Conservation (phyloP, 768 basidiomycete species). For the Leccinum subtestaceum region DNA sequence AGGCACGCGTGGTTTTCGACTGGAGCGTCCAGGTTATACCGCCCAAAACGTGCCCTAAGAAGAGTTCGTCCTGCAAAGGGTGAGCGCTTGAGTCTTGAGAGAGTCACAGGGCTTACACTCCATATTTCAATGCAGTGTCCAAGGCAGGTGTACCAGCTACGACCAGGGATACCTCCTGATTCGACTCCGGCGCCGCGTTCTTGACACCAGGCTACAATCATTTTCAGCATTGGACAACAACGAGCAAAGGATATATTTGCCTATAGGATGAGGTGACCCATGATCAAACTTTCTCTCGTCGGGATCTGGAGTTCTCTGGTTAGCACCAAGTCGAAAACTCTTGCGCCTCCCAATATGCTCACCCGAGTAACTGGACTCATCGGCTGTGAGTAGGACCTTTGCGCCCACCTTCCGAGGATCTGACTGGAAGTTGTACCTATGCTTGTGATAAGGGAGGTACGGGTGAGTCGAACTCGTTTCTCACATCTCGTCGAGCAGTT, state of each 20-base stretch:
- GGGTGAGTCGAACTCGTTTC: conserved; percentile 7
- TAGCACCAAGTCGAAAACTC: not conserved
- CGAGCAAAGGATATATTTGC: conserved; percentile 34
- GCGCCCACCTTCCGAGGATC: conserved; percentile 68
- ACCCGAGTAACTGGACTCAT: conserved; percentile 65
- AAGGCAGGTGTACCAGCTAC: conserved; percentile 82
- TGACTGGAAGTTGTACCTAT: conserved; percentile 68
- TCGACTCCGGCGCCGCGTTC: conserved; percentile 67
- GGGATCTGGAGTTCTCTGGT: conserved; percentile 18
- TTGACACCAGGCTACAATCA: conserved; percentile 73
- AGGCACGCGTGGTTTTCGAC: conserved; percentile 68
- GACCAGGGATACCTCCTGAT: conserved; percentile 49
- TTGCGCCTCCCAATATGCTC: conserved; percentile 13
- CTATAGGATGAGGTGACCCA: conserved; percentile 76
- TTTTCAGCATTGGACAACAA: conserved; percentile 3
- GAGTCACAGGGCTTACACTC: conserved; percentile 44
- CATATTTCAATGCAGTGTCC: conserved; percentile 81
- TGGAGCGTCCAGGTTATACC: conserved; percentile 74
- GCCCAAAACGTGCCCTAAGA: conserved; percentile 69
- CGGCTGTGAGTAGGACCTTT: conserved; percentile 57
- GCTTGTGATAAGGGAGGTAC: conserved; percentile 12
- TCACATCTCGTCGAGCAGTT: conserved; percentile 59
- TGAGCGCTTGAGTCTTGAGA: not conserved
- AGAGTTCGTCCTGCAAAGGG: conserved; percentile 54
- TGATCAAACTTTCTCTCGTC: conserved; percentile 50